Evolutionary conservation across 257 asterid genomes (phyloP).

Genomic region (Gentiana dahurica): DNA sequence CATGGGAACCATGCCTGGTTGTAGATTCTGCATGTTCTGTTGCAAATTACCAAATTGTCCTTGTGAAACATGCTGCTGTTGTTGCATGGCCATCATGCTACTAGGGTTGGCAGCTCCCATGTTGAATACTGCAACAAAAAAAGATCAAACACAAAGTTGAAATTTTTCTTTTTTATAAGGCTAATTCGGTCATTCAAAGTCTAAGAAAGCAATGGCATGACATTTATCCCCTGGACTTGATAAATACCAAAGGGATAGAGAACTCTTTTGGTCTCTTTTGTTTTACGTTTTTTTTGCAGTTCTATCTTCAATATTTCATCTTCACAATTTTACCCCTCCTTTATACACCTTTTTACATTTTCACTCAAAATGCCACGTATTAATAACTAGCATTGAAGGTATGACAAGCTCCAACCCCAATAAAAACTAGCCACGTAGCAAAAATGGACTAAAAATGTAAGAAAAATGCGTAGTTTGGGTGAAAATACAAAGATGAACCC

Average conservation of each 20-base stretch:
- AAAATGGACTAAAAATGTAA: too few relatives aligned
- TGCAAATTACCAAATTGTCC: conserved; percentile 69
- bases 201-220: neutral
- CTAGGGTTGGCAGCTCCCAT: conserved; percentile 70
- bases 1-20: conserved; percentile 42
- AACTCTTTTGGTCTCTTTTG: neutral
- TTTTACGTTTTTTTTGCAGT: too few relatives aligned
- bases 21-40: conserved; percentile 58
- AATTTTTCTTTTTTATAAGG: neutral
- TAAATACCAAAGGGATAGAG: neutral
- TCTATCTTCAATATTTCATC: too few relatives aligned
- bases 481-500: too few relatives aligned
- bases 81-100: conserved; percentile 62
- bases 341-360: too few relatives aligned
- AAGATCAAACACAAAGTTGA: too few relatives aligned
- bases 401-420: too few relatives aligned
- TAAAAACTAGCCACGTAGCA: too few relatives aligned
- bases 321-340: too few relatives aligned
- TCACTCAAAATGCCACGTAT: too few relatives aligned
- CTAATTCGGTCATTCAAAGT: neutral
- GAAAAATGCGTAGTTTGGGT: too few relatives aligned
- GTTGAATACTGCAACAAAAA: conserved; percentile 49
- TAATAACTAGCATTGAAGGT: too few relatives aligned
- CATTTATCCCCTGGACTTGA: neutral
- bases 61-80: conserved; percentile 52